Evolutionary conservation across 1,284 basidiomycete species (phyloP).

Genomic region (Heterobasidion occidentale): DNA sequence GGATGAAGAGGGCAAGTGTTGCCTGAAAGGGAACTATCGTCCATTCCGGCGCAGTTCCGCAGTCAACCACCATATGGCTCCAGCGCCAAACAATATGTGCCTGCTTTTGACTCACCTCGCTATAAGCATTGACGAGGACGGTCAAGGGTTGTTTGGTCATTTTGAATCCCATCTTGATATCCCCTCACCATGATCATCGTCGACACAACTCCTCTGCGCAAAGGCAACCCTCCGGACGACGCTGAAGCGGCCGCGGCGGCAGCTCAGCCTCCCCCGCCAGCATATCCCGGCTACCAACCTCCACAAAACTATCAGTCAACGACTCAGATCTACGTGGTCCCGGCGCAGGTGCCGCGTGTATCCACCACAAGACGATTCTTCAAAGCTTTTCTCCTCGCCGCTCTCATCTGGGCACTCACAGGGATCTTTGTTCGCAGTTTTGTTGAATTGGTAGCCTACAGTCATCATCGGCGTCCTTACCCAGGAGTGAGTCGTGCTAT

Average conservation of each 20-base stretch:
- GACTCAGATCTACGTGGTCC: background rate
- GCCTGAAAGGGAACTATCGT: too few species aligned
- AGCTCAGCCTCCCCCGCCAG: conserved; percentile 12
- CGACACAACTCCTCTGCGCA: background rate
- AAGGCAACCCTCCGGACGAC: background rate
- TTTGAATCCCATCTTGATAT: background rate
- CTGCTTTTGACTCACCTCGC: background rate
- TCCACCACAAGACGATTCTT: conserved; percentile 17
- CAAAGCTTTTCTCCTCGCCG: conserved; percentile 18
- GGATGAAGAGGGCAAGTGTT: too few species aligned
- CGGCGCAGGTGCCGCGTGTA: conserved; percentile 5
- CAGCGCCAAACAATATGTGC: background rate
- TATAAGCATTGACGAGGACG: background rate
- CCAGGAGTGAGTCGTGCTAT: conserved; percentile 1
- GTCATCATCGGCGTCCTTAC: background rate
- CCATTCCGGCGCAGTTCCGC: too few species aligned
- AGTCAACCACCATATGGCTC: background rate
- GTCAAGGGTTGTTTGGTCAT: background rate
- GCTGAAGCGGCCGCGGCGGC: background rate
- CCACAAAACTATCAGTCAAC: conserved; percentile 2
- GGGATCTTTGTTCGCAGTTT: conserved; percentile 14
- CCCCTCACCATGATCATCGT: background rate
- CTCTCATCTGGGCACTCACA: conserved; percentile 17
- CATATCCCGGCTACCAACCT: conserved; percentile 12
- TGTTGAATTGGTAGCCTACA: conserved; percentile 4